A percentile compares a stretch with the other conserved stretches of the same genome.
Evolutionary conservation across 164 flowering plant genomes (phyloP).

Genomic region (Tetrastigma voinierianum): DNA sequence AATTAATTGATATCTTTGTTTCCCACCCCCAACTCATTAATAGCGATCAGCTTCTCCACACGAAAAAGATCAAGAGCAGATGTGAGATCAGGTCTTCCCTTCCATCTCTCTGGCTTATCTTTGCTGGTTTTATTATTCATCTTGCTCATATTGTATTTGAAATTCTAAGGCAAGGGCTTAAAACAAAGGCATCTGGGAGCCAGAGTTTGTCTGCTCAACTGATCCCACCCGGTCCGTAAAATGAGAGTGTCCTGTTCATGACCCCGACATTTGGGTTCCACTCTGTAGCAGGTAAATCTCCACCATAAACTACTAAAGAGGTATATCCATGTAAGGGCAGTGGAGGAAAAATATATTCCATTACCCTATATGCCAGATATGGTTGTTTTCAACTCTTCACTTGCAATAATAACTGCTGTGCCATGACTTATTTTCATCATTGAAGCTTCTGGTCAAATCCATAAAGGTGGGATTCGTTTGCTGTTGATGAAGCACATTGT

Average conservation of each 20-base stretch:
- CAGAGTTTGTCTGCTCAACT: conserved; percentile 44
- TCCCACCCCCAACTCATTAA: background rate
- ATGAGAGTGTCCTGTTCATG: conserved; percentile 49
- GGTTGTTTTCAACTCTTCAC: background rate
- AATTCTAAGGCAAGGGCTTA: conserved; percentile 53
- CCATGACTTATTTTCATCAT: conserved; percentile 1
- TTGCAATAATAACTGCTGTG: background rate
- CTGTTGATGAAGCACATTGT: conserved; percentile 76
- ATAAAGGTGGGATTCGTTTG: conserved; percentile 44
- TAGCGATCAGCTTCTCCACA: conserved; percentile 48
- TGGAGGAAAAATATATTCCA: no score
- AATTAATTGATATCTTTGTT: no score
- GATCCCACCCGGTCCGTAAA: conserved; percentile 30
- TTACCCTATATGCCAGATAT: background rate
- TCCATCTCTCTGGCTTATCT: background rate
- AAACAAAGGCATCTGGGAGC: conserved; percentile 60
- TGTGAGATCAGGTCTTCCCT: conserved; percentile 62
- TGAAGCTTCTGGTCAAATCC: conserved; percentile 60
- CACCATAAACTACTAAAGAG: no score
- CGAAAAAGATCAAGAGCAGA: conserved; percentile 49
- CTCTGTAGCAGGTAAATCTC: conserved; percentile 37
- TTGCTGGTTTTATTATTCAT: background rate
- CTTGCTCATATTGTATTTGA: no score
- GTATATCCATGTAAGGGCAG: no score
- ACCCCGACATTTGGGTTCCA: conserved; percentile 52